A percentile compares a stretch with the other conserved stretches of the same genome.
These are phyloP conservation scores for Mrakia gelida DNA, from an alignment of 768 basidiomycete species.

Conservation along the genomic window DNA sequence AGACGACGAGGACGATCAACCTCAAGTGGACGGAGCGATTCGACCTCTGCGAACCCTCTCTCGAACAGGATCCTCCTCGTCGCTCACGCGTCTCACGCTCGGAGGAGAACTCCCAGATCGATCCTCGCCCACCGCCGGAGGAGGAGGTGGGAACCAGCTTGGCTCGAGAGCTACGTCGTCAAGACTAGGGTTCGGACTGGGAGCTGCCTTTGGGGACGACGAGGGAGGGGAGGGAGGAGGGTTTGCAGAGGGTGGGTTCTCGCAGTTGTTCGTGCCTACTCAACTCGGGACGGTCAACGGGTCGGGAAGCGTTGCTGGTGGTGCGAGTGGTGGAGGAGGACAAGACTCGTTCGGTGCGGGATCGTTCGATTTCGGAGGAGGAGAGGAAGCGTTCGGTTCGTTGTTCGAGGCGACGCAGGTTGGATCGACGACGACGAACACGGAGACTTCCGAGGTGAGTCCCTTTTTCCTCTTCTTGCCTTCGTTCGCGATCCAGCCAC, in stretches of 20 bases:
- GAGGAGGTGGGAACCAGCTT: background rate
- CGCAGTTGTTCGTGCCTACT: slow-evolving; percentile 28
- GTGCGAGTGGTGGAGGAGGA: slow-evolving; percentile 20
- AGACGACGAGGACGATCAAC: slow-evolving; percentile 36
- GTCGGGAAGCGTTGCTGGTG: slow-evolving; percentile 25
- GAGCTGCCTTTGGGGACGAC: slow-evolving; percentile 17
- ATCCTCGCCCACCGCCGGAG: background rate
- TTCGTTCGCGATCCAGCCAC: slow-evolving; percentile 20
- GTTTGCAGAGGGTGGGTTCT: slow-evolving; percentile 28
- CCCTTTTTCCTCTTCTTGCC: background rate
- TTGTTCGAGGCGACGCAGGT: slow-evolving; percentile 41
- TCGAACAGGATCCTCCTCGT: background rate
- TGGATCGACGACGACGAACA: background rate
- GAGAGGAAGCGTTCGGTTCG: slow-evolving; percentile 40
- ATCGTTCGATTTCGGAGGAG: slow-evolving; percentile 35
- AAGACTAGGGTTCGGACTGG: background rate
- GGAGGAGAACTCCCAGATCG: slow-evolving; percentile 2
- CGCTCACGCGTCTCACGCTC: background rate
- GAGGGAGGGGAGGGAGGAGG: slow-evolving; percentile 13
- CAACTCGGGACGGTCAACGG: background rate
- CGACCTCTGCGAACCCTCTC: background rate
- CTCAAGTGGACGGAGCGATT: background rate
- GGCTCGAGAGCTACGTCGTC: background rate
- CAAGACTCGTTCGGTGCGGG: no score
- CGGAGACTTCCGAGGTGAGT: slow-evolving; percentile 27